Base-by-base conservation (phyloP, 441 rosid species). In the Brassica hybrid region DNA sequence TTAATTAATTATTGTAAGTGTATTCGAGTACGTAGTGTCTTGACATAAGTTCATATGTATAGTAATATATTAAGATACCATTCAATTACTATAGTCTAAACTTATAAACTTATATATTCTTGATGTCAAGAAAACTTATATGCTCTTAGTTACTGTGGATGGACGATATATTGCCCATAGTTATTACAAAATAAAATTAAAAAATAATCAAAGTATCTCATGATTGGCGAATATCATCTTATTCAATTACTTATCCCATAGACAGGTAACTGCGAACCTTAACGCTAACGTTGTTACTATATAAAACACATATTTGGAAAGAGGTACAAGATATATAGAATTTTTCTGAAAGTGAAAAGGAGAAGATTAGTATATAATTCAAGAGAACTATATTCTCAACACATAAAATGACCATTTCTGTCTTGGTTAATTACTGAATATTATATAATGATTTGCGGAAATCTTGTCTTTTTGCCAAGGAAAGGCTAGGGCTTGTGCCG, bases 321-420 rank as follows among this genome's bases (percentile, higher is more conserved):
- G 48, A 9, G 23, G 2, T 30, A 14, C 1, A 16, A 65, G 52
- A 41, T 41, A 41, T 48, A n/a, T 48, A 25, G 56, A 79, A 61
- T 79, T 52, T 67, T 67, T 43, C 54, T 9, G 27, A 73, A 56
- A 74, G 62, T 17, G 65, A 61, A 30, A 78, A 54, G 43, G 67
- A 62, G 62, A 69, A 74, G 64, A 30, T 18, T 43, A 11, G n/a
- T 52, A 41, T 52, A 62, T 43, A 36, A 1, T 17, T 57, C 23
- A 62, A 68, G 72, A 64, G 45, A 69, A 45, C 36, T 74, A 64
- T 57, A 79, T 74, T 79, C 79, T 70, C 12, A 64, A 43, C 36
- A 63, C 52, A 52, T 73, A 54, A 38, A 38, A 38, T 9, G 43
- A 38, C 43, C 43, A 38, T 38, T 38, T 38, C 43, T 19, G 12